Evolutionary conservation across 2,329 filamentous ascomycete species (phyloP).

Genomic region (Bertia moriformis): DNA sequence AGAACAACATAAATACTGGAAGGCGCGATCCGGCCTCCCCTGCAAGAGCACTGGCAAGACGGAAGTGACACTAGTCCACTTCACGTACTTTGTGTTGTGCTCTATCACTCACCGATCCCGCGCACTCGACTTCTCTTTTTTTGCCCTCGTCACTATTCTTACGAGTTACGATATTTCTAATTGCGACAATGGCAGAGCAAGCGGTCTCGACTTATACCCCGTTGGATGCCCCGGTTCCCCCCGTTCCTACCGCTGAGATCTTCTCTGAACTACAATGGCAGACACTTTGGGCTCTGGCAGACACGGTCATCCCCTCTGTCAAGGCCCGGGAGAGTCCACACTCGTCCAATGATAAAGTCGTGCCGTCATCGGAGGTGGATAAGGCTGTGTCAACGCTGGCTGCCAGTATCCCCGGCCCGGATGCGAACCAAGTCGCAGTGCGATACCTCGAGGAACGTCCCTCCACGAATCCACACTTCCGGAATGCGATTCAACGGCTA

Average conservation of each 20-base stretch:
- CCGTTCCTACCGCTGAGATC: conserved; percentile 26
- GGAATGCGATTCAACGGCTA: conserved; percentile 26
- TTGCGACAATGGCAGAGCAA: conserved; percentile 3
- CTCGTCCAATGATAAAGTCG: background rate
- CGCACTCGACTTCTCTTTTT: too few species aligned
- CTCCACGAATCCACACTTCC: conserved; percentile 31
- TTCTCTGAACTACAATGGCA: conserved; percentile 41
- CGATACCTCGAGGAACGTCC: conserved; percentile 30
- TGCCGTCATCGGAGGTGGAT: background rate
- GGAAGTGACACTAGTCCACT: too few species aligned
- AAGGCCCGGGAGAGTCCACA: conserved; percentile 10
- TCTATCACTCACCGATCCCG: too few species aligned
- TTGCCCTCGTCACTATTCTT: too few species aligned
- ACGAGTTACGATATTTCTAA: background rate
- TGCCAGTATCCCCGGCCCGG: conserved; percentile 12
- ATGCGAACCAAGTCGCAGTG: conserved; percentile 18
- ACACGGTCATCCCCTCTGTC: conserved; percentile 39
- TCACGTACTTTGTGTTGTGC: too few species aligned
- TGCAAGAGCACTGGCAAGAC: too few species aligned
- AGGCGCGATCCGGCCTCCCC: too few species aligned
- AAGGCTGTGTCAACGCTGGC: conserved; percentile 8
- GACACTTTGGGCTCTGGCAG: conserved; percentile 38
- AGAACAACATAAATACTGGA: too few species aligned
- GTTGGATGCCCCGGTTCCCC: conserved; percentile 26
- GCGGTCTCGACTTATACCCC: conserved; percentile 7